phyloP scores from a whole-genome alignment of 768 basidiomycete genomes.

The Lepiota brunneoincarnata region DNA sequence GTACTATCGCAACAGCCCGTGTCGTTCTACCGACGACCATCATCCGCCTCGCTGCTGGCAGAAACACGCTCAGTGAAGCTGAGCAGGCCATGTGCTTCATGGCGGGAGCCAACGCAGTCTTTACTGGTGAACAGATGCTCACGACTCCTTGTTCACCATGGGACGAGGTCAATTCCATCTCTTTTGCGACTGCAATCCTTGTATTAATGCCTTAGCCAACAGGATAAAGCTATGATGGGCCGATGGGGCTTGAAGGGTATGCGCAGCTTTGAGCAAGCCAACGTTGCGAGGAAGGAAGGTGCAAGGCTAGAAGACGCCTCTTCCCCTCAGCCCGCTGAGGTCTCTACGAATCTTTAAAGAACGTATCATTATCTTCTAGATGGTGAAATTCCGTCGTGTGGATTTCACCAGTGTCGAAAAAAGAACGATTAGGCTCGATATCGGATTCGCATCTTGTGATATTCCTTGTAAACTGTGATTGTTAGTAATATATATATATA shows the following conservation, averaged over 20 bases:
- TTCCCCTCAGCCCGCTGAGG: background rate
- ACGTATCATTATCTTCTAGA: background rate
- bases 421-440: too few relatives aligned
- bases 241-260: constrained; percentile 93
- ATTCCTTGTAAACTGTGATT: too few relatives aligned
- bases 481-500: too few relatives aligned
- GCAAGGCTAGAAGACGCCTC: constrained; percentile 19
- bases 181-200: constrained; percentile 1
- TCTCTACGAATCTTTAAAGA: background rate
- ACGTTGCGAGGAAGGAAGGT: constrained; percentile 55
- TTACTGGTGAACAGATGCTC: constrained; percentile 97
- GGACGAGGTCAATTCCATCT: constrained; percentile 68
- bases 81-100: constrained; percentile 99
- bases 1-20: constrained; percentile 94
- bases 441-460: too few relatives aligned
- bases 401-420: too few relatives aligned
- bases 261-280: constrained; percentile 79
- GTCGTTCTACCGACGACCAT: constrained; percentile 91
- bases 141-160: constrained; percentile 97
- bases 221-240: constrained; percentile 92
- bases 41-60: constrained; percentile 91
- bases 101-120: constrained; percentile 97
- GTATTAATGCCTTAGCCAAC: constrained; percentile 15
- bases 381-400: background rate
- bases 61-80: constrained; percentile 83